A percentile compares a stretch with the other conserved stretches of the same genome.
Conservation (phyloP, 768 basidiomycete genomes). For the Mycena rebaudengoi region DNA sequence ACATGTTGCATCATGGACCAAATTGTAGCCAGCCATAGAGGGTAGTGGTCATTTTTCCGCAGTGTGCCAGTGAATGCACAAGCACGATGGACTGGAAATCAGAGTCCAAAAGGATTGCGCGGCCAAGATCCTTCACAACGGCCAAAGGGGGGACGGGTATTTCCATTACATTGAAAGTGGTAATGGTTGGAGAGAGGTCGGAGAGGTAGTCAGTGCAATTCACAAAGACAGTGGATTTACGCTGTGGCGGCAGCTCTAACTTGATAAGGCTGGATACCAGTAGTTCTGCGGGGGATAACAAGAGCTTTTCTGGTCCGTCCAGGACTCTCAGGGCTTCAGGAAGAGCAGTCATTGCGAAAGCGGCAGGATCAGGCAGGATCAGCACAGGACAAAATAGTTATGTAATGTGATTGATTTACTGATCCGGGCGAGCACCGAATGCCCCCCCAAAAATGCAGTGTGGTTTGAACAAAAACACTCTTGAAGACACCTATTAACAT, state of each 20-base stretch:
- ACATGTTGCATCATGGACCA: neutral
- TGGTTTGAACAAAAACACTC: too few species aligned
- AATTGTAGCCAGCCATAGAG: constrained; percentile 1
- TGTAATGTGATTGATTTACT: too few species aligned
- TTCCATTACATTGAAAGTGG: neutral
- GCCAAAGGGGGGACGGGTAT: constrained; percentile 3
- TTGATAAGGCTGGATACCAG: neutral
- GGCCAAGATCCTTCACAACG: constrained; percentile 8
- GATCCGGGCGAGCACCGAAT: too few species aligned
- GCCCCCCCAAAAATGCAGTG: too few species aligned
- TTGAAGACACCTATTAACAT: too few species aligned
- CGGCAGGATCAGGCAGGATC: too few species aligned
- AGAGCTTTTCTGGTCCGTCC: too few species aligned
- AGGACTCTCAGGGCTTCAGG: too few species aligned
- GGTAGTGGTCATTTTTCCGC: neutral
- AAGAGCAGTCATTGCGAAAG: too few species aligned
- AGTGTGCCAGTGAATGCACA: neutral
- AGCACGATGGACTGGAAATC: neutral
- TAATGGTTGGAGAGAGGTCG: constrained; percentile 1
- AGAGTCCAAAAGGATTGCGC: neutral
- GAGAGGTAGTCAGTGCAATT: constrained; percentile 8
- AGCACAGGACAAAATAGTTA: too few species aligned
- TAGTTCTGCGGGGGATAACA: too few species aligned
- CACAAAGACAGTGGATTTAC: constrained; percentile 5
- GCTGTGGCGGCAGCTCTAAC: constrained; percentile 4